Base-by-base conservation (phyloP, 495 filamentous ascomycete genomes). In the Aspergillus bertholletiae region DNA sequence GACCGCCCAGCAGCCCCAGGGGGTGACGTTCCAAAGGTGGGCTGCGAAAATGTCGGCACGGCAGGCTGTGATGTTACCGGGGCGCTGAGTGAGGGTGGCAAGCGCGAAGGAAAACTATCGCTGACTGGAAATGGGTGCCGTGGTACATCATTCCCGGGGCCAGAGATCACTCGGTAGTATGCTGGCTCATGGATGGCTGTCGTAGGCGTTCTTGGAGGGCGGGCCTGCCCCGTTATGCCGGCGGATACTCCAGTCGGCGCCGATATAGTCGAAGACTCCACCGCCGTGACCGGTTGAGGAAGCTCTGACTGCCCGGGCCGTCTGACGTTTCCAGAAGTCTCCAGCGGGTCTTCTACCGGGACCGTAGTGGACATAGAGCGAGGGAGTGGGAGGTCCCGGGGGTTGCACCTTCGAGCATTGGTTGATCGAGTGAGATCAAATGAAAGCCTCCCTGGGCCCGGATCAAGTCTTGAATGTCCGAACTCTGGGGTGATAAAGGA, bases 291-390 rank as follows among this genome's bases (percentile, higher is more conserved):
- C 58, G 71, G 64, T 62, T 69, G 67, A 58, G 73, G 63, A 71
- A 78, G 62, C 69, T 62, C 56, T 51, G 64, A 61, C 56, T 61
- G 65, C 53, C 77, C 77, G 74, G 79, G 68, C 69, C 76, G 74
- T 79, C 80, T 73, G 71, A 79, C 69, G 74, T 69, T 67, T 57
- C 65, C 71, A 59, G 72, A 83, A 70, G 77, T 73, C 74, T 87
- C 85, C 68, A 77, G 79, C 73, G 86, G 84, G 59, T 77, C 65
- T 55, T 74, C 65, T 61, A 80, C 77, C 72, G 80, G 81, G 70
- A 85, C 84, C 76, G 86, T 87, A 70, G 85, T 84, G 82, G 88
- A 90, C 88, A 92, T 92, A 81, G 86, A 85, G 81, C 86, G 86
- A 79, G 85, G 87, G 75, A 83, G 82, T 71, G 87, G 58, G 55